Conservation (phyloP, 805 yeast species). For the Ogataea sp. region DNA sequence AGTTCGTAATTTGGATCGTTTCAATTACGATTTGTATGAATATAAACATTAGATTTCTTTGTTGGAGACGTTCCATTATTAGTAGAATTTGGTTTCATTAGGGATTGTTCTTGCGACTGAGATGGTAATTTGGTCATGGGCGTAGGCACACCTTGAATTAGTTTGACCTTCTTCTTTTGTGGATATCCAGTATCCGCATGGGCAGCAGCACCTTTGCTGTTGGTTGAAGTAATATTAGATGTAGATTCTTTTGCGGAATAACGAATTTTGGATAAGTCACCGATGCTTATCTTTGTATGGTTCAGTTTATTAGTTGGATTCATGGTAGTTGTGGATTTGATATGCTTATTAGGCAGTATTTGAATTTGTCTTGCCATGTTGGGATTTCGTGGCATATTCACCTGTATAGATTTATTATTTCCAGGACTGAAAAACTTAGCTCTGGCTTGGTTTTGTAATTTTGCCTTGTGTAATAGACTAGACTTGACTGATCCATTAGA, state of each 20-base stretch:
- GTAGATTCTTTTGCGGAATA: too few relatives aligned
- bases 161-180: neutral
- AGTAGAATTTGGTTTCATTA: too few relatives aligned
- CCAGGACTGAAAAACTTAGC: conserved; percentile 13
- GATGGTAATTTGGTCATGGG: too few relatives aligned
- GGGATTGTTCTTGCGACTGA: neutral
- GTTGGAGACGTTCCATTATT: neutral
- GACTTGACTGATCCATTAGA: too few relatives aligned
- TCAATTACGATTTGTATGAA: neutral
- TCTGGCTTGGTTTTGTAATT: conserved; percentile 18
- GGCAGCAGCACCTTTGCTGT: too few relatives aligned
- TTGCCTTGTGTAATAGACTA: conserved; percentile 22
- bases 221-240: neutral
- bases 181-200: too few relatives aligned
- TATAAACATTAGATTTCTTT: neutral
- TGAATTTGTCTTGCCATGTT: too few relatives aligned
- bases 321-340: too few relatives aligned
- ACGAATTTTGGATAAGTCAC: neutral
- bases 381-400: too few relatives aligned
- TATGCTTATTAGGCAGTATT: neutral
- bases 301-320: neutral
- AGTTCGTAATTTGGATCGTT: too few relatives aligned
- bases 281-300: neutral
- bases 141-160: too few relatives aligned
- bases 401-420: too few relatives aligned